A percentile compares a stretch with the other conserved stretches of the same genome.
These are phyloP conservation scores for Didymellaceae sp. DNA, from an alignment of 2,329 filamentous ascomycete genomes.

Conservation along the genomic window DNA sequence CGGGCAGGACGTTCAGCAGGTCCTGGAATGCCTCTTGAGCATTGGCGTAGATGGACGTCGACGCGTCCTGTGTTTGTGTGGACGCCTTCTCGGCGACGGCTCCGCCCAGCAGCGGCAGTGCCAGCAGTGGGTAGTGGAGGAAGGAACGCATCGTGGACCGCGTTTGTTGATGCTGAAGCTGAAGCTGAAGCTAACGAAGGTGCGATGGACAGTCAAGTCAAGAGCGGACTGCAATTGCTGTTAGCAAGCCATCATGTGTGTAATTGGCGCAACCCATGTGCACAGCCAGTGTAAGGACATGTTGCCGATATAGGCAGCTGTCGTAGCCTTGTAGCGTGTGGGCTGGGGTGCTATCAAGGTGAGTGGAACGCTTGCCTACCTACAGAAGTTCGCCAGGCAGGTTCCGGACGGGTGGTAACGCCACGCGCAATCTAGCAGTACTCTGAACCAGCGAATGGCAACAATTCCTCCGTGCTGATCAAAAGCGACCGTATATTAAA, in stretches of 20 bases:
- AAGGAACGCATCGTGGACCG: conserved; percentile 41
- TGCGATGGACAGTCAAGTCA: neutral
- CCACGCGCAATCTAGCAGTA: conserved; percentile 15
- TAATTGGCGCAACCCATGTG: neutral
- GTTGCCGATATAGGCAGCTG: conserved; percentile 15
- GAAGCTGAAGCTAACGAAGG: neutral
- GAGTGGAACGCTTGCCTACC: conserved; percentile 15
- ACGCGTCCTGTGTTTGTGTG: conserved; percentile 26
- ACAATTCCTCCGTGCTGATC: neutral
- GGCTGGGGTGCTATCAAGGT: conserved; percentile 6
- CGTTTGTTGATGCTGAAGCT: conserved; percentile 2
- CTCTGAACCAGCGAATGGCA: conserved; percentile 3
- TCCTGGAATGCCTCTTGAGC: conserved; percentile 59
- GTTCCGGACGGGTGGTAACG: conserved; percentile 11
- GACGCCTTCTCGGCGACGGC: conserved; percentile 29
- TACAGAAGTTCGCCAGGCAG: conserved; percentile 7
- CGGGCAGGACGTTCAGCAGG: conserved; percentile 63
- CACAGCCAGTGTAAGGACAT: conserved; percentile 3
- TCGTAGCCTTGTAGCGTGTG: neutral
- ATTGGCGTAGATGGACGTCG: conserved; percentile 37
- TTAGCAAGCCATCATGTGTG: conserved; percentile 29
- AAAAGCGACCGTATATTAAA: neutral
- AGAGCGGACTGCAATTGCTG: conserved; percentile 16
- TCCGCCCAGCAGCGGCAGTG: conserved; percentile 38
- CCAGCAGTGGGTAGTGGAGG: conserved; percentile 36